These are phyloP conservation scores for Verticillium albo-atrum DNA, from an alignment of 2,329 filamentous ascomycete genomes.

Conservation along the genomic window DNA sequence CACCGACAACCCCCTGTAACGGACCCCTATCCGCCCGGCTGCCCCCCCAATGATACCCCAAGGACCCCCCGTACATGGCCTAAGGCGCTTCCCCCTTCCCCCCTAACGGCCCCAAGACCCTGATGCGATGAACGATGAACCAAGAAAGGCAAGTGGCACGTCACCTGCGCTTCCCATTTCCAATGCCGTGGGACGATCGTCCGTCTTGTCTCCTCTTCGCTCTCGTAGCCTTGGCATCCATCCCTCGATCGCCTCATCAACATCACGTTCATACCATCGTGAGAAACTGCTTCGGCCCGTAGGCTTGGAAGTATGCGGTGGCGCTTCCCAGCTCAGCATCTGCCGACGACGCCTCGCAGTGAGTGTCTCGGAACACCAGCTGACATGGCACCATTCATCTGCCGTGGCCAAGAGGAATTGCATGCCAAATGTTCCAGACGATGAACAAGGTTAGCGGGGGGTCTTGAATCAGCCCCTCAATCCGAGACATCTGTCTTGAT, in stretches of 20 bases:
- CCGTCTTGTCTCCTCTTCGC: neutral
- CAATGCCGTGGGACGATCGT: neutral
- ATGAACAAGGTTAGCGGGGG: neutral
- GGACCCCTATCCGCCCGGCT: neutral
- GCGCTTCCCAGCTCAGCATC: neutral
- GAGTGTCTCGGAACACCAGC: neutral
- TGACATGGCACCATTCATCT: neutral
- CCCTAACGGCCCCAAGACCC: neutral
- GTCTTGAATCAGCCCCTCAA: neutral
- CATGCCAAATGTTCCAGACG: neutral
- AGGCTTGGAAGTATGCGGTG: neutral
- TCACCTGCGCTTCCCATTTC: neutral
- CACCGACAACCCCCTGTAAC: neutral
- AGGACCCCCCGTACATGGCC: no score
- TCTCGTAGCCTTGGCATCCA: neutral
- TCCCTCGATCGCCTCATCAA: neutral
- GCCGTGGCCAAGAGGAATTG: neutral
- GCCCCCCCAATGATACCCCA: no score
- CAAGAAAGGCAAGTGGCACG: neutral
- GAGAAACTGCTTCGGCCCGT: neutral
- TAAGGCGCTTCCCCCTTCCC: no score
- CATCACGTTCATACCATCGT: neutral
- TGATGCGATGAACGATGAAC: neutral
- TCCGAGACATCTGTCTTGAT: neutral
- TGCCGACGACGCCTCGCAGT: neutral